A percentile compares a stretch with the other conserved stretches of the same genome.
Evolutionary conservation across 2,329 filamentous ascomycete species (phyloP).

Genomic region (Diaporthe batatas): DNA sequence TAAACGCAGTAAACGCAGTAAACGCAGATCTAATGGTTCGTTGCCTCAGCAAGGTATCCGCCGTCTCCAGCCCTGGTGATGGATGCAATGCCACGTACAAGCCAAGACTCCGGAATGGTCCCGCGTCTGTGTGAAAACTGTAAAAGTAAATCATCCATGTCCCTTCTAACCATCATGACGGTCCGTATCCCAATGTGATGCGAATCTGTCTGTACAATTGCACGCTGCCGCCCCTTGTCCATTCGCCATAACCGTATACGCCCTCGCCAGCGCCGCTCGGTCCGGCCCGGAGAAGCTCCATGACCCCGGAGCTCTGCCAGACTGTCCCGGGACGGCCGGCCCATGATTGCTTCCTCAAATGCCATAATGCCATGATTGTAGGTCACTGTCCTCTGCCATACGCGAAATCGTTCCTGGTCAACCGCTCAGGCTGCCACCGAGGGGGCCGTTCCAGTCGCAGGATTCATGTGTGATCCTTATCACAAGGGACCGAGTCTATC

Average conservation of each 20-base stretch:
- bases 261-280: not conserved
- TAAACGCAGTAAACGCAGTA: too few species aligned
- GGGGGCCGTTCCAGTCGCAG: not conserved
- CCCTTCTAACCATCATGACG: slow-evolving; percentile 33
- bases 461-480: not conserved
- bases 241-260: slow-evolving; percentile 22
- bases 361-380: slow-evolving; percentile 23
- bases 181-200: slow-evolving; percentile 18
- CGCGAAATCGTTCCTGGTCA: not conserved
- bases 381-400: not conserved
- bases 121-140: slow-evolving; percentile 35
- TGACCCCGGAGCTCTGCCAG: not conserved
- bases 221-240: slow-evolving; percentile 16
- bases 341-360: not conserved
- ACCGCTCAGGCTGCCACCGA: not conserved
- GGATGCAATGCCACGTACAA: slow-evolving; percentile 35
- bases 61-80: slow-evolving; percentile 29
- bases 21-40: slow-evolving; percentile 35
- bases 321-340: not conserved
- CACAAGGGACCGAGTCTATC: slow-evolving; percentile 40
- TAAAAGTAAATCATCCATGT: slow-evolving; percentile 34
- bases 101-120: slow-evolving; percentile 11
- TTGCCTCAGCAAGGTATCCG: slow-evolving; percentile 21
- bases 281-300: not conserved
- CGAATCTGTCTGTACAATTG: slow-evolving; percentile 31